Percentiles rank a stretch among this genome's conserved stretches.
These are phyloP conservation scores for Lactarius akahatsu DNA, from an alignment of 768 basidiomycete genomes.

Conservation along the genomic window DNA sequence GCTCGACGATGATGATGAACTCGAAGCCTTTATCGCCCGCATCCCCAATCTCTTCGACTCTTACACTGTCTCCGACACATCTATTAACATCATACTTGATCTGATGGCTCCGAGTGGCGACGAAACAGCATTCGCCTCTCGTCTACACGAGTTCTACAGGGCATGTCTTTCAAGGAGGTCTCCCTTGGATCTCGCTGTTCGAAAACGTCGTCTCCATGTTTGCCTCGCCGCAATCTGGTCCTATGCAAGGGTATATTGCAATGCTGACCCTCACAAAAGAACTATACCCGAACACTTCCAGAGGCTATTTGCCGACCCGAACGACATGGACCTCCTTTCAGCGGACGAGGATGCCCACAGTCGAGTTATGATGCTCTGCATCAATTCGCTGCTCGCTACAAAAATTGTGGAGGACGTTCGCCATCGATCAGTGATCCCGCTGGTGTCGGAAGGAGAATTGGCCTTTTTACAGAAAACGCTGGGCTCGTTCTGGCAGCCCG, in stretches of 20 bases:
- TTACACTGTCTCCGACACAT: background rate
- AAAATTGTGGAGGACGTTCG: background rate
- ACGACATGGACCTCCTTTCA: constrained; percentile 2
- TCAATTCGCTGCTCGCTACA: background rate
- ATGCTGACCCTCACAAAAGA: background rate
- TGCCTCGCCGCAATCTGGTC: constrained; percentile 7
- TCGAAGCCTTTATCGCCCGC: constrained; percentile 2
- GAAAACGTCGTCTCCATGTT: background rate
- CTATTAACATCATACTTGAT: background rate
- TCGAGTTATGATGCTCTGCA: background rate
- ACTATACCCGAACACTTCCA: constrained; percentile 6
- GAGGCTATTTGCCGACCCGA: background rate
- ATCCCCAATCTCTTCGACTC: constrained; percentile 1
- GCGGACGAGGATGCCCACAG: background rate
- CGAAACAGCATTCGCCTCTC: background rate
- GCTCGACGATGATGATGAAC: background rate
- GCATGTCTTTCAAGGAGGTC: background rate
- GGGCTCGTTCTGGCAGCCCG: background rate
- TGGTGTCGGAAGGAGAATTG: background rate
- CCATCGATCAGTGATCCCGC: background rate
- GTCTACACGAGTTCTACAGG: background rate
- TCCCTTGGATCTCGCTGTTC: background rate
- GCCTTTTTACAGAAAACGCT: background rate
- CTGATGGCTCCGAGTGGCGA: background rate
- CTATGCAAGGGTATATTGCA: background rate